Evolutionary conservation across 1,284 basidiomycete genomes (phyloP), one percentile per base, ranked within the genome.

Genomic region (Amylostereum chailletii): DNA sequence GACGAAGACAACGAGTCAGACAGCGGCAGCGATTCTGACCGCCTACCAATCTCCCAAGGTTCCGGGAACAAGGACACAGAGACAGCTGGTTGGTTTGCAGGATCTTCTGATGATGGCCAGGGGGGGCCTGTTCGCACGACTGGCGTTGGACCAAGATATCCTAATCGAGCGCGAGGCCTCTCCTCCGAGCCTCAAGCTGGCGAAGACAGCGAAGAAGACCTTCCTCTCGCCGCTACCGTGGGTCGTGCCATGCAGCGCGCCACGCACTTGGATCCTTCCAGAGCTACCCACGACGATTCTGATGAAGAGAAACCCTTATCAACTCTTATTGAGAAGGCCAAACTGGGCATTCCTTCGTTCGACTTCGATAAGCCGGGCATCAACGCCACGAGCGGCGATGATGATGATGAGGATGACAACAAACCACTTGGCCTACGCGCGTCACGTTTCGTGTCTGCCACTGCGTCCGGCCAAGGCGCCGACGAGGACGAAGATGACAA

Each of bases 231-330:
- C 27, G 75, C 76, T 9, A 77, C 83, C 8, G 70, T 81, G n/a
- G 65, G 69, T 45, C 73, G 74, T 29, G 76, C 70, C 10, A 62
- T 65, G 9, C 70, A 73, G 52, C 73, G 74, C 34, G 65, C 65
- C 26, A 66, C 69, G 19, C 62, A 59, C 37, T 58, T 58, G 9
- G 56, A 54, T 30, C 52, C 49, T n/a, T n/a, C 31, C 2, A 29
- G 3, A 4, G 27, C 43, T 27, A 55, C 55, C 19, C 65, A 63
- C 29, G 67, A 69, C 31, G 77, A 80, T 56, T 83, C 80, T 5
- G 85, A 86, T 51, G 88, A 90, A 58, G 88, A 90, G 55, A 74
- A 75, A 56, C 87, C 87, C 5, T 65, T 90, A 34, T 78, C 82
- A 5, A 70, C 68, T 44, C 63, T 89, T 7, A 61, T 86, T 40